phyloP scores from a whole-genome alignment of 2,329 filamentous ascomycete genomes.

The Chalaropsis ovoidea region DNA sequence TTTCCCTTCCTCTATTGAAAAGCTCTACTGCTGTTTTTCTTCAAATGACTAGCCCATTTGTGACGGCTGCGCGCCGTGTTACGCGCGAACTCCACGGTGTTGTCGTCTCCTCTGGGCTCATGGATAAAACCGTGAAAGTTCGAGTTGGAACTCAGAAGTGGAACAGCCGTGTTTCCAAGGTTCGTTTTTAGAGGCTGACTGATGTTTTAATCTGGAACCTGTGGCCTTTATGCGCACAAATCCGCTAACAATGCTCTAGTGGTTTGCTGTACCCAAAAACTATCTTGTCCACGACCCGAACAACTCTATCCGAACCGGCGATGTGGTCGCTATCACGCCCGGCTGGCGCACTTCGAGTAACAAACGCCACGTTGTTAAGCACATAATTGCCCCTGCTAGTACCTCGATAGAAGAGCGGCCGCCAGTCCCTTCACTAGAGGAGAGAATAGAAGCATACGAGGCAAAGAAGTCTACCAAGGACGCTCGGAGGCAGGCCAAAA shows the following conservation, averaged over 20 bases:
- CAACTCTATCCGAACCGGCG: slow-evolving; percentile 60
- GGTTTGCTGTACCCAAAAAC: slow-evolving; percentile 52
- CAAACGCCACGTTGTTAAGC: slow-evolving; percentile 64
- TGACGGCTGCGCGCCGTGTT: slow-evolving; percentile 35
- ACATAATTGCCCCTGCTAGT: slow-evolving; percentile 61
- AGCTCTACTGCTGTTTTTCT: neutral
- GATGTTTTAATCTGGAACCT: too few relatives aligned
- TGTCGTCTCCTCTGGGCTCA: slow-evolving; percentile 66
- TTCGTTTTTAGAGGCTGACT: slow-evolving; percentile 31
- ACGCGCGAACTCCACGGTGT: slow-evolving; percentile 52
- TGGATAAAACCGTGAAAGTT: slow-evolving; percentile 71
- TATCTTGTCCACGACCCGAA: slow-evolving; percentile 71
- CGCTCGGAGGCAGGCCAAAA: slow-evolving; percentile 39
- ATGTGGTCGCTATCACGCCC: slow-evolving; percentile 60
- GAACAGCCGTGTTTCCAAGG: slow-evolving; percentile 65
- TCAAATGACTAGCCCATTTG: slow-evolving; percentile 34
- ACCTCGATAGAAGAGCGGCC: slow-evolving; percentile 53
- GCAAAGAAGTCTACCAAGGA: slow-evolving; percentile 48
- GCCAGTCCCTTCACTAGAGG: slow-evolving; percentile 53
- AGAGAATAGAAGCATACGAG: slow-evolving; percentile 48
- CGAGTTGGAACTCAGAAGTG: slow-evolving; percentile 60
- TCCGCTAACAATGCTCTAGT: slow-evolving; percentile 29
- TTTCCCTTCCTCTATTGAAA: neutral
- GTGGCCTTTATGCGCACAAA: neutral
- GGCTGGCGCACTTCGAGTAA: slow-evolving; percentile 55